These are phyloP conservation scores for Cladorrhinum samala DNA, from an alignment of 495 filamentous ascomycete species.

Conservation along the genomic window DNA sequence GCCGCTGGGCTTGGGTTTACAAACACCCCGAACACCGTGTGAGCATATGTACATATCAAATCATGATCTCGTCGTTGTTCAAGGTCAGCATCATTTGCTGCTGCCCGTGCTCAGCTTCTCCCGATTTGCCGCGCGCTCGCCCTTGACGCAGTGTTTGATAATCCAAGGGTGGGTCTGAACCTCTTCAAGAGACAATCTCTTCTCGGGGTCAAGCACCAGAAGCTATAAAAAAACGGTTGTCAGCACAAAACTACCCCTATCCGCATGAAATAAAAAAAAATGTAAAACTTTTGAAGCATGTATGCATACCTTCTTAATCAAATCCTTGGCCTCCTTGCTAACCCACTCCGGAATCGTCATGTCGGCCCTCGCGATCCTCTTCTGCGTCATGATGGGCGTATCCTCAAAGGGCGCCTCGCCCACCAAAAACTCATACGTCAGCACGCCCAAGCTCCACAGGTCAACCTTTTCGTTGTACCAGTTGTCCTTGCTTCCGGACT, in stretches of 20 bases:
- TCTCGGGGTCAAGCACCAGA: conserved; percentile 89
- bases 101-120: conserved; percentile 30
- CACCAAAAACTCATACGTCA: conserved; percentile 94
- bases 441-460: conserved; percentile 88
- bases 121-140: conserved; percentile 54
- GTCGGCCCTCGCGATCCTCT: conserved; percentile 80
- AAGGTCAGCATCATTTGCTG: conserved; percentile 7
- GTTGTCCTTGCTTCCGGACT: conserved; percentile 68
- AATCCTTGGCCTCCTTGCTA: conserved; percentile 80
- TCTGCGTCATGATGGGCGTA: conserved; percentile 88
- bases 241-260: not conserved
- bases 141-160: conserved; percentile 86
- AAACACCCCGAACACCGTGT: too few species aligned
- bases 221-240: conserved; percentile 46
- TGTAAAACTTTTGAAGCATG: too few species aligned
- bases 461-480: conserved; percentile 94
- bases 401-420: conserved; percentile 97
- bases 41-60: conserved; percentile 7
- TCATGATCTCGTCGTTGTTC: not conserved
- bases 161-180: conserved; percentile 95
- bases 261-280: not conserved
- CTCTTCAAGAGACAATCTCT: conserved; percentile 83
- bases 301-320: conserved; percentile 84
- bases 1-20: too few species aligned
- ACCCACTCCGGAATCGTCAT: conserved; percentile 90